Conservation (phyloP, 345 rosid genomes). For the Streptanthus diversifolius region DNA sequence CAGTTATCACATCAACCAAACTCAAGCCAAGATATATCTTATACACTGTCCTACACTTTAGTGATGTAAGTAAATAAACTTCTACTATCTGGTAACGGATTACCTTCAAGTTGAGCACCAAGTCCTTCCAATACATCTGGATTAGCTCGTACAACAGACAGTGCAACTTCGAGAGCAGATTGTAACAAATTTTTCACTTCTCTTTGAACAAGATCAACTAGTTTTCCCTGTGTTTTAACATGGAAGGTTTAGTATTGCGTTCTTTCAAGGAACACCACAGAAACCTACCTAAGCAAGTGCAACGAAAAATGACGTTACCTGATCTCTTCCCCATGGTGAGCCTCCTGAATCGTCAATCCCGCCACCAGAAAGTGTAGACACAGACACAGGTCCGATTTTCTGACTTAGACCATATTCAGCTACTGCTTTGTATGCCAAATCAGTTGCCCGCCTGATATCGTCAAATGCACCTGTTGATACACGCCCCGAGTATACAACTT, state of each 20-base stretch:
- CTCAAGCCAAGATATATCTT: slow-evolving; percentile 1
- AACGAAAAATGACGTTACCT: slow-evolving; percentile 42
- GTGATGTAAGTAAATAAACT: not conserved
- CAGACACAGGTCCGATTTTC: slow-evolving; percentile 79
- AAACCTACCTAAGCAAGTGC: not conserved
- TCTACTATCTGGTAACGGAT: not conserved
- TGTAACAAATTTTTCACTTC: slow-evolving; percentile 80
- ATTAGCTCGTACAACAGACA: slow-evolving; percentile 81
- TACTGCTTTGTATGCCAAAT: slow-evolving; percentile 92
- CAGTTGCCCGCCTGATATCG: slow-evolving; percentile 92
- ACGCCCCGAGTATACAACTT: slow-evolving; percentile 83
- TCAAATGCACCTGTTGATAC: slow-evolving; percentile 93
- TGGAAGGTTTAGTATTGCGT: not conserved
- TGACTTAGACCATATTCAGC: slow-evolving; percentile 97
- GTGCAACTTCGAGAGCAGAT: slow-evolving; percentile 73
- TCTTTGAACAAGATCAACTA: slow-evolving; percentile 86
- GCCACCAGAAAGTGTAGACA: slow-evolving; percentile 80
- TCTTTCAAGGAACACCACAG: not conserved
- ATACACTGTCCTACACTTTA: not conserved
- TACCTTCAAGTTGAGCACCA: slow-evolving; percentile 94
- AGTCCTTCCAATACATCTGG: slow-evolving; percentile 83
- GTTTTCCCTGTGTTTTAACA: slow-evolving; percentile 63
- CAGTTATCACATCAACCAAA: not conserved
- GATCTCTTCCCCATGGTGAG: slow-evolving; percentile 80
- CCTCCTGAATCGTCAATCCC: slow-evolving; percentile 81